Evolutionary conservation across 208 protist species (phyloP).

Genomic region (Wallacemonas sp.): DNA sequence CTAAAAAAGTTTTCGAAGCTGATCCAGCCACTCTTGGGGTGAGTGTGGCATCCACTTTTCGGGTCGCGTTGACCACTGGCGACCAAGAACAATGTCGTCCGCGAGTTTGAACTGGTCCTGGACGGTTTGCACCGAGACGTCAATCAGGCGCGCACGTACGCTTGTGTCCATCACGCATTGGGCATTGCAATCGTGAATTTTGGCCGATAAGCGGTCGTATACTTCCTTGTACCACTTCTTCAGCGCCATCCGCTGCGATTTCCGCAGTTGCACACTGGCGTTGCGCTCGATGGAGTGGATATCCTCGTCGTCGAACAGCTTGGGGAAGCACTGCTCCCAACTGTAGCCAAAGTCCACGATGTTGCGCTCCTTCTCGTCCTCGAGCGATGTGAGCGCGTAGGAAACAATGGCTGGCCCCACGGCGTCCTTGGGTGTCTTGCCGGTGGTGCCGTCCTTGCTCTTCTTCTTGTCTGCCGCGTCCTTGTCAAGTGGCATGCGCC

Average conservation of each 20-base stretch:
- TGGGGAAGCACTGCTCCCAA: conserved; percentile 76
- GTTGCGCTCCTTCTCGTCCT: conserved; percentile 47
- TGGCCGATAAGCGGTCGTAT: conserved; percentile 27
- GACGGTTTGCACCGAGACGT: conserved; percentile 50
- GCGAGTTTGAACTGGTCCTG: conserved; percentile 45
- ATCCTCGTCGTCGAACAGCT: conserved; percentile 27
- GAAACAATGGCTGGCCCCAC: conserved; percentile 35
- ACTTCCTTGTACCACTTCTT: conserved; percentile 72
- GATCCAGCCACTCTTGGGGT: conserved; percentile 46
- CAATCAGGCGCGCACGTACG: conserved; percentile 58
- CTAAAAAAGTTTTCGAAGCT: conserved; percentile 62
- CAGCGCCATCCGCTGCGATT: conserved; percentile 69
- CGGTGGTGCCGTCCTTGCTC: not conserved
- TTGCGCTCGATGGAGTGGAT: conserved; percentile 40
- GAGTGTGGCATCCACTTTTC: conserved; percentile 64
- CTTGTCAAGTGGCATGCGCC: conserved; percentile 20
- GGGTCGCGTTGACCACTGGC: conserved; percentile 65
- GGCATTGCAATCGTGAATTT: conserved; percentile 52
- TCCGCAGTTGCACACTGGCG: conserved; percentile 36
- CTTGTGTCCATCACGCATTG: conserved; percentile 59
- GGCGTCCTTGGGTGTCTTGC: conserved; percentile 5
- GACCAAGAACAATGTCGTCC: conserved; percentile 46
- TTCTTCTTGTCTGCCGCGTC: not conserved
- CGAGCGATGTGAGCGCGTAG: conserved; percentile 49
- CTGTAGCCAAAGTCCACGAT: conserved; percentile 68